Conservation (phyloP, 441 rosid genomes). For the Codiaeum variegatum region DNA sequence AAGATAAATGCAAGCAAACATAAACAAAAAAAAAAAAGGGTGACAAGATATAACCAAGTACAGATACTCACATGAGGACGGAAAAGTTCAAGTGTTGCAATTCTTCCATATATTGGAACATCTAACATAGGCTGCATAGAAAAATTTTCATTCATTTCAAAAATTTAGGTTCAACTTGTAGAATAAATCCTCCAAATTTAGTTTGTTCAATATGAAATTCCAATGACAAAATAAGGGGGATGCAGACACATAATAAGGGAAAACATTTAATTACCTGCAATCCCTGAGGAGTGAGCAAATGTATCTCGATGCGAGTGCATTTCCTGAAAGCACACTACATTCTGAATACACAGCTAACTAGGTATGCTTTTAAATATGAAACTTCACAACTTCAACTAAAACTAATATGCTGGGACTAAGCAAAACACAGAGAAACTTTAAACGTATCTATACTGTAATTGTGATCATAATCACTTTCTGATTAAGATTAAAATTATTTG, state of each 20-base stretch:
- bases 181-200: background rate
- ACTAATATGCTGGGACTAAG: background rate
- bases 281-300: constrained; percentile 83
- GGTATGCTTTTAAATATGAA: background rate
- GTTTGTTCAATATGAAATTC: background rate
- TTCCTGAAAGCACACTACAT: constrained; percentile 48
- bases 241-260: background rate
- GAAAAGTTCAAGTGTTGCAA: constrained; percentile 89
- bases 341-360: background rate
- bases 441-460: background rate
- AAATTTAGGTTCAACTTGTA: background rate
- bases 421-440: background rate
- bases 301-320: constrained; percentile 95
- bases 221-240: background rate
- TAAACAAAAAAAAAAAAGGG: background rate
- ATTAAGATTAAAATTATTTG: background rate
- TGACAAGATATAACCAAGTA: background rate
- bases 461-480: background rate
- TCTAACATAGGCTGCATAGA: constrained; percentile 88
- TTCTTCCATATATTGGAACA: constrained; percentile 95
- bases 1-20: too few relatives aligned
- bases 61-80: constrained; percentile 79
- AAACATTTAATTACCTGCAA: constrained; percentile 57
- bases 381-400: background rate
- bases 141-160: constrained; percentile 1